These are phyloP conservation scores for Botrytis byssoidea DNA, from an alignment of 2,329 filamentous ascomycete species.

Conservation along the genomic window DNA sequence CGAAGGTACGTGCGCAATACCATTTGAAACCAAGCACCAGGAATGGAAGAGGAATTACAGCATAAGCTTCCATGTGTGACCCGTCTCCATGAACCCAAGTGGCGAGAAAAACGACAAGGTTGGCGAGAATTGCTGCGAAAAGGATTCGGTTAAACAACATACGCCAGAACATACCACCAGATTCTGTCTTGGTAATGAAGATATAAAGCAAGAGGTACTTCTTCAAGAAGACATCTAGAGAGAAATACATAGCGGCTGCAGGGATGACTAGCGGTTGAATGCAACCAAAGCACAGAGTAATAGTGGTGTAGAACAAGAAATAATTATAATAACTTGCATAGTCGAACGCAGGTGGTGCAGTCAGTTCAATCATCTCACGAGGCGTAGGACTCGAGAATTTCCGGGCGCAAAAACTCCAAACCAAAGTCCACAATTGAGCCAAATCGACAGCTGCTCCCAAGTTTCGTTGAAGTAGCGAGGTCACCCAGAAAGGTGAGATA, in stretches of 20 bases:
- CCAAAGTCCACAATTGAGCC: conserved; percentile 79
- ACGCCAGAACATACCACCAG: conserved; percentile 89
- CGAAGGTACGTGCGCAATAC: conserved; percentile 75
- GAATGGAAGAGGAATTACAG: conserved; percentile 72
- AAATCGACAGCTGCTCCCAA: conserved; percentile 91
- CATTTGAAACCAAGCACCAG: conserved; percentile 81
- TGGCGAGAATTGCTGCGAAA: conserved; percentile 75
- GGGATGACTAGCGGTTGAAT: conserved; percentile 86
- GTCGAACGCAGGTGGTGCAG: conserved; percentile 88
- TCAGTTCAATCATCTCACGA: conserved; percentile 85
- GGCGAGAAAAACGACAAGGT: conserved; percentile 74
- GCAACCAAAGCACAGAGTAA: conserved; percentile 79
- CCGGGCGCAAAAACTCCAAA: conserved; percentile 81
- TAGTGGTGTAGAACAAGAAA: conserved; percentile 90
- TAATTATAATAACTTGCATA: conserved; percentile 98
- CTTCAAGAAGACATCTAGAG: conserved; percentile 83
- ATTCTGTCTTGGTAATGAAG: conserved; percentile 95
- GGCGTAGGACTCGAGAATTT: conserved; percentile 87
- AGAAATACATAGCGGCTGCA: conserved; percentile 86
- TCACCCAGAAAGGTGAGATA: conserved; percentile 90
- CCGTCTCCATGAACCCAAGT: conserved; percentile 68
- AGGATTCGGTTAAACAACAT: conserved; percentile 90
- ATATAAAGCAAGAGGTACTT: conserved; percentile 95
- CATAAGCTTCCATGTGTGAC: conserved; percentile 59
- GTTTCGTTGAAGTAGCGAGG: conserved; percentile 88